phyloP scores from a whole-genome alignment of 2,329 filamentous ascomycete species.

The Phialophora expanda region DNA sequence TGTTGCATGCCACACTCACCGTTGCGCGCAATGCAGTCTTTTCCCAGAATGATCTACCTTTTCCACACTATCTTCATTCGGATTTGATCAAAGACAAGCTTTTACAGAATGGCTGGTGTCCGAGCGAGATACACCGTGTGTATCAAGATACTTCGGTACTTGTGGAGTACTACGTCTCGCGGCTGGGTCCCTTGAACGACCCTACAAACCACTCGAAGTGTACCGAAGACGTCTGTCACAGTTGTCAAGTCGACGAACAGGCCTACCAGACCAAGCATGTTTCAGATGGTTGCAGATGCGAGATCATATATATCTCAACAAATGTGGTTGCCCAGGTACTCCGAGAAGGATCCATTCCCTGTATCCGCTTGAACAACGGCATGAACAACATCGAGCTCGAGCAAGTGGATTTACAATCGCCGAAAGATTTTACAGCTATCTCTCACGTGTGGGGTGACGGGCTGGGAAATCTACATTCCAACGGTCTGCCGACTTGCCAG shows the following conservation, averaged over 20 bases:
- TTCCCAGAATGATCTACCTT: neutral
- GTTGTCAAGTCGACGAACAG: neutral
- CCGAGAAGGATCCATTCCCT: neutral
- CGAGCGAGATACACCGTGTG: neutral
- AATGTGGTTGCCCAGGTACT: neutral
- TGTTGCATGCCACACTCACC: neutral
- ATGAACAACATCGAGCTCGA: neutral
- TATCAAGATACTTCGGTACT: neutral
- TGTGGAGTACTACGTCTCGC: neutral
- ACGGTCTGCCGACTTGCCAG: constrained; percentile 9
- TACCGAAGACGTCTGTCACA: neutral
- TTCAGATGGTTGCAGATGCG: neutral
- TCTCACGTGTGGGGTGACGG: constrained; percentile 10
- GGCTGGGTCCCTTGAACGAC: constrained; percentile 1
- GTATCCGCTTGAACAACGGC: neutral
- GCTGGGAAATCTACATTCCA: constrained; percentile 5
- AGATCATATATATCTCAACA: neutral
- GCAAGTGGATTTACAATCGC: too few relatives aligned
- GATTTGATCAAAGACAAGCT: neutral
- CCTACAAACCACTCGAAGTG: neutral
- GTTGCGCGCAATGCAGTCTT: constrained; percentile 6
- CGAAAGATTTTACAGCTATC: constrained; percentile 4
- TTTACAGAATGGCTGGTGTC: constrained; percentile 1
- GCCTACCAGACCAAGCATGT: constrained; percentile 3
- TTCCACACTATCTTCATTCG: neutral